Conservation (phyloP, 345 rosid species). For the Draba incana region DNA sequence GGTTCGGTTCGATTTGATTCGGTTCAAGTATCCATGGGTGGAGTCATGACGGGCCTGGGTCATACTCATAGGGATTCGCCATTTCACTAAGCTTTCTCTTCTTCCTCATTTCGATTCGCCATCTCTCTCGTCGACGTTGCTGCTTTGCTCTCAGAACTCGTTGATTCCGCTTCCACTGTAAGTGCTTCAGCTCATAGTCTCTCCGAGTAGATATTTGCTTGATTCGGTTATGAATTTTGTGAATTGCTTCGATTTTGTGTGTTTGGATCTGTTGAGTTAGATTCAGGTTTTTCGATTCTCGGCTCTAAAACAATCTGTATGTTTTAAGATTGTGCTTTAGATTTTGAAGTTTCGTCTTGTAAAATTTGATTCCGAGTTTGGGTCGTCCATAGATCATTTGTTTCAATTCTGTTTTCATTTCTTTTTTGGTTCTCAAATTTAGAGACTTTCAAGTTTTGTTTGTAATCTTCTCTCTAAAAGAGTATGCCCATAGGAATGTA, state of each 20-base stretch:
- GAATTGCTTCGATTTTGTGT: not conserved
- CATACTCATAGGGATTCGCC: too few species aligned
- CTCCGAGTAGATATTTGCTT: not conserved
- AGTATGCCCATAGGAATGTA: too few species aligned
- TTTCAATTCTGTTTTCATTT: not conserved
- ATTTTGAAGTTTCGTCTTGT: not conserved
- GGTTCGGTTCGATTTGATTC: too few species aligned
- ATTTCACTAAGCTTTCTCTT: not conserved
- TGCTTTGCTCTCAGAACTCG: not conserved
- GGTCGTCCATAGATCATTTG: not conserved
- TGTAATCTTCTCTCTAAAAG: not conserved
- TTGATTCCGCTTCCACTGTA: slow-evolving; percentile 13
- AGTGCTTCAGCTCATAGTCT: not conserved
- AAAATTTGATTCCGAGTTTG: not conserved
- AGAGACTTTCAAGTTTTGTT: not conserved
- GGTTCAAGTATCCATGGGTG: too few species aligned
- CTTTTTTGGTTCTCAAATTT: not conserved
- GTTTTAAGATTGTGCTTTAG: too few species aligned
- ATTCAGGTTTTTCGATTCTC: not conserved
- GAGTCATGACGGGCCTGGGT: too few species aligned
- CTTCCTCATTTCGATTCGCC: not conserved
- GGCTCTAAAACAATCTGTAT: slow-evolving; percentile 4
- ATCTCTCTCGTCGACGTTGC: slow-evolving; percentile 3
- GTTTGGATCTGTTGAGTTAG: not conserved
- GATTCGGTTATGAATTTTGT: not conserved